Evolutionary conservation across 108 stramenopile species (phyloP).

Genomic region (Cyclotella cryptica): DNA sequence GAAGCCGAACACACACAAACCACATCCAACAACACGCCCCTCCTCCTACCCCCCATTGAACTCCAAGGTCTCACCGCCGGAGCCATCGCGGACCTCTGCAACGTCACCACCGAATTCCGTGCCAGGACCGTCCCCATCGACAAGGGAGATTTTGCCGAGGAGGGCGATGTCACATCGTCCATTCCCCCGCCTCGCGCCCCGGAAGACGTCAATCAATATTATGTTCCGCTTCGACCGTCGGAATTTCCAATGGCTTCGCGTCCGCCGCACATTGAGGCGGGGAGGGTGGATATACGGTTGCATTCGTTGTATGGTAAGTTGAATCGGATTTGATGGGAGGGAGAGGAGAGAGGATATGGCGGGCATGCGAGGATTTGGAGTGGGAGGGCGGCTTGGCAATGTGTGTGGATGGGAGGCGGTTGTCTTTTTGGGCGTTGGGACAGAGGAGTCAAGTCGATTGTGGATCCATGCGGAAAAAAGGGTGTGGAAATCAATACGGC

Average conservation of each 20-base stretch:
- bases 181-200: too few relatives aligned
- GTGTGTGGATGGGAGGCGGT: too few relatives aligned
- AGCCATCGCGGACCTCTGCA: slow-evolving; percentile 52
- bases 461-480: too few relatives aligned
- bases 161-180: not conserved
- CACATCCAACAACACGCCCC: not conserved
- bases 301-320: slow-evolving; percentile 51
- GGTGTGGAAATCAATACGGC: too few relatives aligned
- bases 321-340: slow-evolving; percentile 25
- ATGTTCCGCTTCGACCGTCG: slow-evolving; percentile 52
- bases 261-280: slow-evolving; percentile 56
- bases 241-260: slow-evolving; percentile 36
- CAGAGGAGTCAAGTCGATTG: too few relatives aligned
- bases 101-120: slow-evolving; percentile 43
- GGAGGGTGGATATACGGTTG: slow-evolving; percentile 57
- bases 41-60: slow-evolving; percentile 40
- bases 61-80: slow-evolving; percentile 55
- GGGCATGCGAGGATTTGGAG: too few relatives aligned
- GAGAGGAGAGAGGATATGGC: too few relatives aligned
- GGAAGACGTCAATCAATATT: slow-evolving; percentile 48
- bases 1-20: slow-evolving; percentile 36
- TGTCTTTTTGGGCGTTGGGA: too few relatives aligned
- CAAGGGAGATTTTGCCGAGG: slow-evolving; percentile 53
- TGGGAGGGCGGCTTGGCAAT: too few relatives aligned
- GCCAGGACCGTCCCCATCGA: slow-evolving; percentile 38